Conservation (phyloP, 2,329 filamentous ascomycete species). For the Aspergillus fructus region DNA sequence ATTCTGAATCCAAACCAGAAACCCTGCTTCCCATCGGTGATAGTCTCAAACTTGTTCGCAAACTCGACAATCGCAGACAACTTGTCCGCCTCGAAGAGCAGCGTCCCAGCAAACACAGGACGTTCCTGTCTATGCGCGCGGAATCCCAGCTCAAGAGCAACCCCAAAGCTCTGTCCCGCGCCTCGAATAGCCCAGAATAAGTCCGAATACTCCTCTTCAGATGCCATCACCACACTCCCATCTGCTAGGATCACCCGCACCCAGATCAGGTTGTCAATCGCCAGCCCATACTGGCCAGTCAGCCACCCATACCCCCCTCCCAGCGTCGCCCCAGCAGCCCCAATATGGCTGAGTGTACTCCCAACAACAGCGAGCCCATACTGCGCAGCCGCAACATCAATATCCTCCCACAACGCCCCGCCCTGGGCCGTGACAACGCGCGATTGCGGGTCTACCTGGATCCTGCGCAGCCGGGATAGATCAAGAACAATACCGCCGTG, state of each 20-base stretch:
- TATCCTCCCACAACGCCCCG: conserved; percentile 54
- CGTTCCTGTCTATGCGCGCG: conserved; percentile 33
- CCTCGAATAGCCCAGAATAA: conserved; percentile 50
- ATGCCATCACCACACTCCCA: conserved; percentile 36
- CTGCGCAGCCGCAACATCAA: conserved; percentile 47
- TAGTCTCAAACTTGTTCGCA: conserved; percentile 7
- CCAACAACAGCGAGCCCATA: conserved; percentile 58
- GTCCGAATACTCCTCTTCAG: conserved; percentile 44
- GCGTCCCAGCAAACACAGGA: conserved; percentile 34
- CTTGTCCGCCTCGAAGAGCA: conserved; percentile 23
- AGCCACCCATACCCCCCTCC: conserved; percentile 60
- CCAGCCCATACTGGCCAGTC: conserved; percentile 53
- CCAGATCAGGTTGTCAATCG: conserved; percentile 49
- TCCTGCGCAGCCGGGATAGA: conserved; percentile 50
- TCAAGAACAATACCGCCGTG: conserved; percentile 56
- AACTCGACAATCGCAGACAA: conserved; percentile 22
- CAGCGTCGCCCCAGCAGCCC: conserved; percentile 57
- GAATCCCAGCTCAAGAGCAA: conserved; percentile 43
- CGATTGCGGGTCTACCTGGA: conserved; percentile 48
- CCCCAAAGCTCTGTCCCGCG: conserved; percentile 44
- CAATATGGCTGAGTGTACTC: conserved; percentile 60
- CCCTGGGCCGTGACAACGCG: conserved; percentile 53
- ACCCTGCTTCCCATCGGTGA: conserved; percentile 5
- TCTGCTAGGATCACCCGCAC: conserved; percentile 40
- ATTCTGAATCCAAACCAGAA: conserved; percentile 11